Evolutionary conservation across 1,284 basidiomycete genomes (phyloP), one percentile per base, ranked within the genome.

Genomic region (Anthracocystis setariae): DNA sequence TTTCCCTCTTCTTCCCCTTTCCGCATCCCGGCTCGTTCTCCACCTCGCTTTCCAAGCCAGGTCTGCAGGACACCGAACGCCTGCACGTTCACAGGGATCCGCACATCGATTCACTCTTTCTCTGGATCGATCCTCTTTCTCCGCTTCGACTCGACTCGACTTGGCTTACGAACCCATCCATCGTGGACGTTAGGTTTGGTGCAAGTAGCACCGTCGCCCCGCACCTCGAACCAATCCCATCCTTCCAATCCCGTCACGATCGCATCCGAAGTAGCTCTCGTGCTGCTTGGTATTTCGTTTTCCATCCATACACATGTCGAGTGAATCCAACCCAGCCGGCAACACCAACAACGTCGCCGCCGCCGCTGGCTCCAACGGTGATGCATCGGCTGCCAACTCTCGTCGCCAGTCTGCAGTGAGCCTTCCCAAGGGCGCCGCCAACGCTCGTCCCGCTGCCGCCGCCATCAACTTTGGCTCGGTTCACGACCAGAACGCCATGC

Each of bases 381-480:
- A 71, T 63, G 64, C 69, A 32, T 56, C 46, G 37, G 18, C 47
- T 20, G 44, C 40, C 17, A 58, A 72, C 44, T 56, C 60, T 43
- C 58, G 76, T 37, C 68, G 77, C 21, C 70, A 74, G 70, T 77
- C 77, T 46, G 75, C 77, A 49, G 75, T 79, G n/a, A 79, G 76
- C 61, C 68, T 79, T 21, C 70, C 77, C 46, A 79, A 77, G 57
- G 70, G 65, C 15, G 69, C 66, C 24, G 60, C 67, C 38, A 65
- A 62, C 56, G 38, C 65, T 23, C 33, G 63, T 29, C 61, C 55
- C 35, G 59, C 42, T 57, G 73, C 75, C 35, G 73, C 75, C 35
- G 77, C 79, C 56, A 82, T 85, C 73, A 81, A 82, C 52, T 84
- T 85, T 64, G 84, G 84, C 64, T 84, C 81, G 5, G 79, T 83